These are phyloP conservation scores for Aspergillus fumigatus DNA, from an alignment of 2,329 filamentous ascomycete species.

Conservation along the genomic window DNA sequence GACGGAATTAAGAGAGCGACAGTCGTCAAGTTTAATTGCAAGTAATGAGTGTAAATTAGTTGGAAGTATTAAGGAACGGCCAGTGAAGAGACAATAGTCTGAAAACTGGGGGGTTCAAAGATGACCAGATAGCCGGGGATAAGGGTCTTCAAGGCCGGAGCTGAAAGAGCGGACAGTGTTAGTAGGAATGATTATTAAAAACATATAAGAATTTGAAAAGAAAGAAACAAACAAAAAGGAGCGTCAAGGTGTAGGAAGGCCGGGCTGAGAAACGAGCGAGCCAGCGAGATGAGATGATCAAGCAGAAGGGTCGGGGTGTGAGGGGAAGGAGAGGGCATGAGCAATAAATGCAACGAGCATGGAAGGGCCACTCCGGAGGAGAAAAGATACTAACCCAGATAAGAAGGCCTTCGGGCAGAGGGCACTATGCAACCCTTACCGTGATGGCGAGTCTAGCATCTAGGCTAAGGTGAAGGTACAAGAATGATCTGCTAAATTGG, in stretches of 20 bases:
- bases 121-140: constrained; percentile 23
- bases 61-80: constrained; percentile 48
- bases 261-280: constrained; percentile 7
- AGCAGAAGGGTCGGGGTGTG: constrained; percentile 11
- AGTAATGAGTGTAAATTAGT: constrained; percentile 57
- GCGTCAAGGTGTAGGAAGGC: constrained; percentile 1
- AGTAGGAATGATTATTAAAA: constrained; percentile 23
- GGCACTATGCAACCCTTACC: constrained; percentile 41
- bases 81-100: constrained; percentile 40
- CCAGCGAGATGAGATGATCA: background rate
- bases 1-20: constrained; percentile 48
- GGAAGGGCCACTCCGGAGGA: constrained; percentile 22
- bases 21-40: constrained; percentile 40
- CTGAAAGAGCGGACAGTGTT: constrained; percentile 30
- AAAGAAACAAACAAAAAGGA: constrained; percentile 13
- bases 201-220: constrained; percentile 15
- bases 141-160: constrained; percentile 28
- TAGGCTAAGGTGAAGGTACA: constrained; percentile 34
- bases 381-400: constrained; percentile 39
- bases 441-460: constrained; percentile 43
- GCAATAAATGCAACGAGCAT: constrained; percentile 7
- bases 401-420: constrained; percentile 36
- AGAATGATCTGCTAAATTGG: constrained; percentile 39
- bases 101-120: constrained; percentile 27
- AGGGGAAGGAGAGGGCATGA: constrained; percentile 5